Evolutionary conservation across 2,329 filamentous ascomycete species (phyloP).

Genomic region (Exophiala dermatitidis): DNA sequence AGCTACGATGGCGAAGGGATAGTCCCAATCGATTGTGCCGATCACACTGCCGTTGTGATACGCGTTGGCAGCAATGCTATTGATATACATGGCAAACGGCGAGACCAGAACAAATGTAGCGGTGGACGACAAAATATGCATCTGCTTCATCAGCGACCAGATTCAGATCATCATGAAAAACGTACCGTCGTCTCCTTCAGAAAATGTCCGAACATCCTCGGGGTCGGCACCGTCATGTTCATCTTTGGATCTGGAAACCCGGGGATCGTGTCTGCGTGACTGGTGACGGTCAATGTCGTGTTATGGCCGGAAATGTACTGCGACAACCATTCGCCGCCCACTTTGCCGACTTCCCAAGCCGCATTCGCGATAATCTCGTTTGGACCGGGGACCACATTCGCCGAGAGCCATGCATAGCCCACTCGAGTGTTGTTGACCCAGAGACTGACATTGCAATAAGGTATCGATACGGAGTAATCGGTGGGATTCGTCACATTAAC

Average conservation of each 20-base stretch:
- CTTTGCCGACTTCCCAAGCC: slow-evolving; percentile 63
- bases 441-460: slow-evolving; percentile 70
- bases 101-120: slow-evolving; percentile 78
- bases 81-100: slow-evolving; percentile 72
- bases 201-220: slow-evolving; percentile 55
- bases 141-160: slow-evolving; percentile 28
- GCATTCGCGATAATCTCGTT: slow-evolving; percentile 66
- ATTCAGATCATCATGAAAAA: slow-evolving; percentile 25
- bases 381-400: slow-evolving; percentile 59
- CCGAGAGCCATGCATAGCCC: slow-evolving; percentile 60
- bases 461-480: slow-evolving; percentile 73
- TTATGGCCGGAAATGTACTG: slow-evolving; percentile 85
- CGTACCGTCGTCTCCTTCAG: slow-evolving; percentile 68
- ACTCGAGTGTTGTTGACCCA: slow-evolving; percentile 65
- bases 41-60: slow-evolving; percentile 73
- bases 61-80: slow-evolving; percentile 73
- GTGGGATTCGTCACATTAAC: slow-evolving; percentile 90
- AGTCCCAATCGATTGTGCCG: slow-evolving; percentile 67
- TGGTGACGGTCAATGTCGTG: slow-evolving; percentile 66
- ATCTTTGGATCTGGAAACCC: slow-evolving; percentile 63
- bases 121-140: slow-evolving; percentile 80
- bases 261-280: slow-evolving; percentile 67
- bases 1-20: slow-evolving; percentile 69
- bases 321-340: slow-evolving; percentile 68
- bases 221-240: slow-evolving; percentile 62